These are phyloP conservation scores for Pezicula rhizophila DNA, from an alignment of 2,329 filamentous ascomycete species.

Conservation along the genomic window DNA sequence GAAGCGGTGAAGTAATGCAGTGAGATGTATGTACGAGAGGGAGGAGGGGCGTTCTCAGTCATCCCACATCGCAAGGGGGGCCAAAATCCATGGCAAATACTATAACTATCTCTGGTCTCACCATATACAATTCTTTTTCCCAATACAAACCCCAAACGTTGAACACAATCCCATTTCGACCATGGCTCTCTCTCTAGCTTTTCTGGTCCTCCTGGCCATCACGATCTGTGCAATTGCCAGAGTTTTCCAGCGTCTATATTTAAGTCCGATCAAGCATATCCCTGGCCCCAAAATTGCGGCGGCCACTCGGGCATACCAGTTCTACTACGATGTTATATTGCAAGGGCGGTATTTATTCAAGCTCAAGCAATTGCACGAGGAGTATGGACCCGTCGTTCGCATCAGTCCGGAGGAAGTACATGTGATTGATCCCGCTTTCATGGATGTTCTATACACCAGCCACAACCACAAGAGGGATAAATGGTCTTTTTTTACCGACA, in stretches of 20 bases:
- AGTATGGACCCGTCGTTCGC: slow-evolving; percentile 32
- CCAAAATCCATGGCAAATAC: too few relatives aligned
- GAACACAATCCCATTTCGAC: background rate
- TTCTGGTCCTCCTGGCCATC: background rate
- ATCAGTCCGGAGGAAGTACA: slow-evolving; percentile 32
- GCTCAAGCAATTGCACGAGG: slow-evolving; percentile 34
- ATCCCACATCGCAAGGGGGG: too few relatives aligned
- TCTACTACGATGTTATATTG: slow-evolving; percentile 35
- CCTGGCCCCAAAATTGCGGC: slow-evolving; percentile 24
- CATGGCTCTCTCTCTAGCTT: background rate
- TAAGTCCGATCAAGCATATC: slow-evolving; percentile 23
- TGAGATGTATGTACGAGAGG: too few relatives aligned
- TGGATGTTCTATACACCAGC: slow-evolving; percentile 3
- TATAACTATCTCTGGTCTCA: too few relatives aligned
- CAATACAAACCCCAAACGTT: background rate
- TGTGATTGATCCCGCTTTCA: slow-evolving; percentile 2
- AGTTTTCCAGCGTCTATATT: slow-evolving; percentile 27
- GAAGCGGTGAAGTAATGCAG: too few relatives aligned
- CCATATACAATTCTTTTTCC: background rate
- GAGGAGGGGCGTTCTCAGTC: too few relatives aligned
- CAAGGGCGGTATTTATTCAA: slow-evolving; percentile 35
- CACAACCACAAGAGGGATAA: background rate
- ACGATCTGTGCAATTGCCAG: background rate
- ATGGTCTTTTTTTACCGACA: slow-evolving; percentile 1
- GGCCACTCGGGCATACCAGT: slow-evolving; percentile 12